These are phyloP conservation scores for Hygrocybe coccinea DNA, from an alignment of 768 basidiomycete genomes.

Conservation along the genomic window DNA sequence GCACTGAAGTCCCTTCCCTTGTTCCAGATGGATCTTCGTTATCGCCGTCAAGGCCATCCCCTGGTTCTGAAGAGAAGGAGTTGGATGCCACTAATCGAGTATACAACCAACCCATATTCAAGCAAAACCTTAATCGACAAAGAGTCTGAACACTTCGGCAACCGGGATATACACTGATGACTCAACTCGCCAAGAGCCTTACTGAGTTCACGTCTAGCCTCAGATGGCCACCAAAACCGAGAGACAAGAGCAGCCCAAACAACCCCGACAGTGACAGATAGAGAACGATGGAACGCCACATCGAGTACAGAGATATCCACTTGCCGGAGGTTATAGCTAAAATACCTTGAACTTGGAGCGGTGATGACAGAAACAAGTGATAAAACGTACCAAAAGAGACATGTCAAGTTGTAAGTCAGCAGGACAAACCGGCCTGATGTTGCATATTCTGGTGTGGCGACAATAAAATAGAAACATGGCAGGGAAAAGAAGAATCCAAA, in stretches of 20 bases:
- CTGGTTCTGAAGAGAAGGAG: slow-evolving; percentile 57
- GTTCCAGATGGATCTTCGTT: slow-evolving; percentile 17
- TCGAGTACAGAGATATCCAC: slow-evolving; percentile 53
- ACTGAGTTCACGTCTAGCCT: slow-evolving; percentile 83
- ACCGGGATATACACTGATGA: neutral
- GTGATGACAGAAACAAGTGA: neutral
- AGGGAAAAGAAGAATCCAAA: slow-evolving; percentile 88
- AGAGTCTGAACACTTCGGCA: neutral
- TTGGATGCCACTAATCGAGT: slow-evolving; percentile 87
- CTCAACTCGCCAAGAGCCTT: slow-evolving; percentile 79
- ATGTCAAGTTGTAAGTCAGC: slow-evolving; percentile 87
- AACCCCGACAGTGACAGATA: slow-evolving; percentile 80
- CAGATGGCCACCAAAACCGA: slow-evolving; percentile 92
- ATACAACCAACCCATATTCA: slow-evolving; percentile 94
- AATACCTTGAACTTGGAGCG: neutral
- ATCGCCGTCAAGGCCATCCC: slow-evolving; percentile 22
- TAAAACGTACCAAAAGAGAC: slow-evolving; percentile 52
- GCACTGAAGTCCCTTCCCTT: slow-evolving; percentile 20
- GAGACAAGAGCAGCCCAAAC: slow-evolving; percentile 87
- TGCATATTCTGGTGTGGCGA: slow-evolving; percentile 71
- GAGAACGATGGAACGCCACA: slow-evolving; percentile 72
- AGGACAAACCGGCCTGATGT: slow-evolving; percentile 76
- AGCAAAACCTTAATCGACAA: slow-evolving; percentile 60
- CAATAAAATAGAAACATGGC: slow-evolving; percentile 90
- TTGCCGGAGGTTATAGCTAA: slow-evolving; percentile 76